These are phyloP conservation scores for Pueraria montana DNA, from an alignment of 306 rosid genomes.

Conservation along the genomic window DNA sequence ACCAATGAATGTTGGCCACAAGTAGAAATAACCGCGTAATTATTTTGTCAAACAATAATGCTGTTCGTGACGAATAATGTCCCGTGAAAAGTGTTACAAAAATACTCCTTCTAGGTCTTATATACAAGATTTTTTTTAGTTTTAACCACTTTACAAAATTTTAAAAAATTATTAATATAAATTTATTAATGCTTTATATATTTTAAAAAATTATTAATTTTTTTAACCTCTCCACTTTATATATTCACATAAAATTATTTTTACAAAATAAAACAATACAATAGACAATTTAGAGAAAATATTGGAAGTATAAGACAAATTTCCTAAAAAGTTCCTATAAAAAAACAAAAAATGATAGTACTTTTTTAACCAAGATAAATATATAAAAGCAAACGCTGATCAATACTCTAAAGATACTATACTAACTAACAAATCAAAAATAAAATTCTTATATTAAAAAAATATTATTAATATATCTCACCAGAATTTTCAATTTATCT, in stretches of 20 bases:
- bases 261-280: neutral
- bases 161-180: neutral
- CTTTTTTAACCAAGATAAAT: neutral
- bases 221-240: neutral
- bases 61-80: neutral
- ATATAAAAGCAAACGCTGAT: neutral
- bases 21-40: neutral
- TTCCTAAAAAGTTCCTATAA: neutral
- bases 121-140: neutral
- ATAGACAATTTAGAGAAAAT: too few relatives aligned
- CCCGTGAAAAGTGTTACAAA: neutral
- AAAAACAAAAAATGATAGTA: neutral
- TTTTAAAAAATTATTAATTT: neutral
- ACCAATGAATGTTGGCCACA: neutral
- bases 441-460: neutral
- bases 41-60: neutral
- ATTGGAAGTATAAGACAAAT: too few relatives aligned
- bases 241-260: neutral
- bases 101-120: neutral
- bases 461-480: neutral
- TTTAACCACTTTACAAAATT: neutral
- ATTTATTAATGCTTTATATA: neutral
- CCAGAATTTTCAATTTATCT: neutral
- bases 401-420: too few relatives aligned
- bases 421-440: neutral